Evolutionary conservation across 768 basidiomycete species (phyloP), one percentile per base, ranked within the genome.

Genomic region (Russula sp.): DNA sequence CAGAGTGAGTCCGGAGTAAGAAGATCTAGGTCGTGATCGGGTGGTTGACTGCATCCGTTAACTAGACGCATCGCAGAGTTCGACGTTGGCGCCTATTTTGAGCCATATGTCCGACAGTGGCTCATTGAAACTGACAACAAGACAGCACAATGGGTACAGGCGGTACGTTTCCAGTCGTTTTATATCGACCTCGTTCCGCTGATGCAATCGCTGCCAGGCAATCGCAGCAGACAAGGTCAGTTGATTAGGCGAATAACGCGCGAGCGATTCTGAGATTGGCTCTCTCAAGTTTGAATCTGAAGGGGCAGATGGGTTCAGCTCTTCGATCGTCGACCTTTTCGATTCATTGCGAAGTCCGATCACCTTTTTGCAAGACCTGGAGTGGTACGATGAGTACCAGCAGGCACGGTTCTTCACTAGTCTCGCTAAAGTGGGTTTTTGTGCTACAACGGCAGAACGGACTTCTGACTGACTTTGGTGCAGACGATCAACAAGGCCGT

Each of bases 291-390:
- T 91, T 66, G 80, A 93, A 77, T 79, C 91, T 59, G 82, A 93
- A 75, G 81, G 89, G 63, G 61, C 78, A 11, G 84, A 90, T 73
- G 90, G 90, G 0, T 91, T 95, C 69, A 96, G 93, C 67, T 94
- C 95, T n/a, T 98, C 96, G 0, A 95, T 99, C 58, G 86, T 94
- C 25, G 97, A 99, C 73, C 79, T 99, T 1, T 98, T 98, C 69
- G 93, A 93, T 65, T 97, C 94, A 3, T 79, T 98, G 58, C 84
- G 91, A 54, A 93, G 90, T 67, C 93, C 96, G 0, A 87, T 94
- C 68, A 82, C 83, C 60, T 94, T 97, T 74, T 73, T 99, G 48
- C 83, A 91, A 71, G 90, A 90, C 51, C 76, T 99, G 43, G 83
- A 94, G 63, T 99, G 97, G 97, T 85, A 88, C 11, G 92, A 98